These are phyloP conservation scores for Penicillium digitatum DNA, from an alignment of 2,329 filamentous ascomycete genomes.

Conservation along the genomic window DNA sequence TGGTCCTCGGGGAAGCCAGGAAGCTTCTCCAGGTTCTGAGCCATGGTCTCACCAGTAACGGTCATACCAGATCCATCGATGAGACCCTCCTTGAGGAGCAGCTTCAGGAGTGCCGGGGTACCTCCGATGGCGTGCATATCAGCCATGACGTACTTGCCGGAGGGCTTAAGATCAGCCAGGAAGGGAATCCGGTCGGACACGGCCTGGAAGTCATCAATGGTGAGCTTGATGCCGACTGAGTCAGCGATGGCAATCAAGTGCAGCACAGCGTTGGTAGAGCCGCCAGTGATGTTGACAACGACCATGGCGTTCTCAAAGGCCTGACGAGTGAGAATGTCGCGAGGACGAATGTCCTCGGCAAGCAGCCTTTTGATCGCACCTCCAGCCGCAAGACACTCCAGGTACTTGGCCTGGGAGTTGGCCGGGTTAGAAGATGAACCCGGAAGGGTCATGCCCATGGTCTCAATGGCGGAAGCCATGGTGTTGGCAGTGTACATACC, in stretches of 20 bases:
- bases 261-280: constrained; percentile 80
- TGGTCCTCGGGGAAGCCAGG: constrained; percentile 65
- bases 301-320: constrained; percentile 85
- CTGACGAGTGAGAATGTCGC: constrained; percentile 72
- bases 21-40: constrained; percentile 56
- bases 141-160: constrained; percentile 60
- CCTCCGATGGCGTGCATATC: constrained; percentile 56
- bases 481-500: constrained; percentile 81
- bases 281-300: constrained; percentile 75
- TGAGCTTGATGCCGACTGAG: constrained; percentile 74
- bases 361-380: constrained; percentile 70
- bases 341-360: constrained; percentile 70
- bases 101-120: constrained; percentile 56
- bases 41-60: constrained; percentile 57
- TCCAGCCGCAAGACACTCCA: constrained; percentile 69
- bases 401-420: constrained; percentile 65
- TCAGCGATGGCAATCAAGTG: constrained; percentile 82
- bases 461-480: constrained; percentile 70
- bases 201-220: constrained; percentile 80
- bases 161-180: constrained; percentile 78
- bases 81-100: constrained; percentile 55
- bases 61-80: constrained; percentile 59
- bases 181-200: constrained; percentile 76
- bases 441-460: constrained; percentile 73
- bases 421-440: constrained; percentile 77